Conservation (phyloP, 768 basidiomycete genomes). For the Roridomyces roridus region DNA sequence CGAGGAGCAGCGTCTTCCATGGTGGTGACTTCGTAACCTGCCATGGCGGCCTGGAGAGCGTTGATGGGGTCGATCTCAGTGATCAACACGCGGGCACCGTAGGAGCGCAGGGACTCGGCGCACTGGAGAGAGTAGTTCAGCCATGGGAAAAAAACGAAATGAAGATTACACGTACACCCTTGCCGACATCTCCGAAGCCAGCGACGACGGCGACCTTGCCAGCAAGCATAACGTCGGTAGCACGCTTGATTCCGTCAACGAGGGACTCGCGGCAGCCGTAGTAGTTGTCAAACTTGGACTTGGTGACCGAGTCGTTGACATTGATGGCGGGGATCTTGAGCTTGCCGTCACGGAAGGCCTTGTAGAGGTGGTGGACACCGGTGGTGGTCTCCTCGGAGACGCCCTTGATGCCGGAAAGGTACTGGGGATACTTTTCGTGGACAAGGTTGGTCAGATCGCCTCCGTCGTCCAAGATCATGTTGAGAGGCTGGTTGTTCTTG, state of each 20-base stretch:
- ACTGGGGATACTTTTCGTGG: constrained; percentile 96
- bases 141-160: not conserved
- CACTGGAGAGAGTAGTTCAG: constrained; percentile 61
- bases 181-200: constrained; percentile 98
- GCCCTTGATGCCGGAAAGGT: constrained; percentile 86
- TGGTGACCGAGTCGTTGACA: constrained; percentile 99
- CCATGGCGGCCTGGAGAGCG: constrained; percentile 99
- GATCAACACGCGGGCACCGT: constrained; percentile 94
- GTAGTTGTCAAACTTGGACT: constrained; percentile 99
- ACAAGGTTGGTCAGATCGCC: constrained; percentile 95
- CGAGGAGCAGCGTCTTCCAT: constrained; percentile 97
- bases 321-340: constrained; percentile 99
- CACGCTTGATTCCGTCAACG: constrained; percentile 99
- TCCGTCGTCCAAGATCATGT: constrained; percentile 99
- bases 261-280: constrained; percentile 99
- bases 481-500: constrained; percentile 80
- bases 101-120: constrained; percentile 95
- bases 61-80: constrained; percentile 99
- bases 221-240: constrained; percentile 99
- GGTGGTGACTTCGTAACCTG: constrained; percentile 97
- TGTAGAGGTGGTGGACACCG: constrained; percentile 99
- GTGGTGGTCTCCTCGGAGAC: constrained; percentile 99
- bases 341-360: constrained; percentile 93
- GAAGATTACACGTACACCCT: constrained; percentile 75
- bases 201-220: constrained; percentile 99